A percentile compares a stretch with the other conserved stretches of the same genome.
phyloP scores from a whole-genome alignment of 768 basidiomycete species.

The Leccinum imitatum region DNA sequence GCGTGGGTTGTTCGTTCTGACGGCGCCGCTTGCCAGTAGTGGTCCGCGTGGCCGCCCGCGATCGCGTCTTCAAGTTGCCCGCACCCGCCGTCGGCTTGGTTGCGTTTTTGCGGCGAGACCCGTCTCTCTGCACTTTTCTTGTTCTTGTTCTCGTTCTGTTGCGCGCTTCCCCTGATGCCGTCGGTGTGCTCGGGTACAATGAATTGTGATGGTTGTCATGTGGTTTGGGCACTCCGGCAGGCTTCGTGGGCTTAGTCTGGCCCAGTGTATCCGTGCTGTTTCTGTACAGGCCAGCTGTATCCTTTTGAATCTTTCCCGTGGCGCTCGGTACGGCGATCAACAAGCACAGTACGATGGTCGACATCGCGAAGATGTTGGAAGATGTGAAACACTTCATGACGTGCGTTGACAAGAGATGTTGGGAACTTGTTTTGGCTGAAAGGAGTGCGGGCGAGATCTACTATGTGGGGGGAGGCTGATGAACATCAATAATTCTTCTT shows the following conservation, averaged over 20 bases:
- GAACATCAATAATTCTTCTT: background rate
- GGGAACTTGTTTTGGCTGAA: slow-evolving; percentile 15
- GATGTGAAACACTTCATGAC: slow-evolving; percentile 12
- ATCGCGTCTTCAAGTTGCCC: background rate
- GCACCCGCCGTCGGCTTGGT: background rate
- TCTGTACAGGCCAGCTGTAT: slow-evolving; percentile 2
- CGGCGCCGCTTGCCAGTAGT: slow-evolving; percentile 20
- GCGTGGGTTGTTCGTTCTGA: slow-evolving; percentile 35
- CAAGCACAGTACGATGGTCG: slow-evolving; percentile 13
- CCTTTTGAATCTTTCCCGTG: slow-evolving; percentile 2
- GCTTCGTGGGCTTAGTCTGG: background rate
- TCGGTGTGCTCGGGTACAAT: slow-evolving; percentile 1
- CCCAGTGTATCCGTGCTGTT: slow-evolving; percentile 1
- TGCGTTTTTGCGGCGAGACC: background rate
- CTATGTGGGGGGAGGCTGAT: background rate
- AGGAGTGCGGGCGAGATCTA: slow-evolving; percentile 2
- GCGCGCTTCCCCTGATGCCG: background rate
- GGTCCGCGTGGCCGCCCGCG: slow-evolving; percentile 12
- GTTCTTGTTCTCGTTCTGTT: slow-evolving; percentile 1
- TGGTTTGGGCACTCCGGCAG: background rate
- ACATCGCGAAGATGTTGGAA: slow-evolving; percentile 13
- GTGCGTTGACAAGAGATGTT: background rate
- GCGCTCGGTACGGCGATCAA: slow-evolving; percentile 5
- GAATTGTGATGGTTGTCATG: slow-evolving; percentile 2
- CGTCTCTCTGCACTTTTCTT: background rate